A percentile compares a stretch with the other conserved stretches of the same genome.
Evolutionary conservation across 495 filamentous ascomycete species (phyloP).

Genomic region (Aspergillus avenaceus): DNA sequence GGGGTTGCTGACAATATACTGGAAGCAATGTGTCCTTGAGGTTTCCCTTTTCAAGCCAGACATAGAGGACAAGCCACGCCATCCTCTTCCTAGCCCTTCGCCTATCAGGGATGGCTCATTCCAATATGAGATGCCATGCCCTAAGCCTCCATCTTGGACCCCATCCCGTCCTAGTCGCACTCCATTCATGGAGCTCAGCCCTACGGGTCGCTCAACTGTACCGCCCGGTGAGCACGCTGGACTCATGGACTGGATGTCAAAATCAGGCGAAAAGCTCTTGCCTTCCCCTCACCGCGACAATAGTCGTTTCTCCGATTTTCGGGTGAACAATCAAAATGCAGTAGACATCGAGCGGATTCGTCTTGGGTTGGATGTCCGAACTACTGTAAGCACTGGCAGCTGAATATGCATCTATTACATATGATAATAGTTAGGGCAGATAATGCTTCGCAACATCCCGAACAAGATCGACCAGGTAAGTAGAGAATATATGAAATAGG

Average conservation of each 20-base stretch:
- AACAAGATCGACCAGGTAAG: slow-evolving; percentile 77
- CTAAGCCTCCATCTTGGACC: slow-evolving; percentile 9
- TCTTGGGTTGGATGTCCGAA: slow-evolving; percentile 65
- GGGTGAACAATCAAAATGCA: slow-evolving; percentile 54
- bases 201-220: slow-evolving; percentile 36
- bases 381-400: slow-evolving; percentile 53
- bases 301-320: slow-evolving; percentile 21
- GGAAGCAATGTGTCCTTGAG: slow-evolving; percentile 27
- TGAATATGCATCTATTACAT: not conserved
- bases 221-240: slow-evolving; percentile 27
- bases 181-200: slow-evolving; percentile 31
- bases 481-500: not conserved
- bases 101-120: slow-evolving; percentile 10
- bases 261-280: slow-evolving; percentile 17
- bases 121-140: slow-evolving; percentile 8
- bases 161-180: slow-evolving; percentile 13
- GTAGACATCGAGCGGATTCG: slow-evolving; percentile 64
- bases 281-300: slow-evolving; percentile 20
- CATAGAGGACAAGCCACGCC: slow-evolving; percentile 12
- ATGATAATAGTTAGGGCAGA: slow-evolving; percentile 43
- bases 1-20: not conserved
- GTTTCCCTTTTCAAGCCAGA: slow-evolving; percentile 22
- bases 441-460: slow-evolving; percentile 96
- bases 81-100: slow-evolving; percentile 9
- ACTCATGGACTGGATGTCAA: slow-evolving; percentile 29